These are phyloP conservation scores for Cercospora berteroae DNA, from an alignment of 2,329 filamentous ascomycete genomes.

Conservation along the genomic window DNA sequence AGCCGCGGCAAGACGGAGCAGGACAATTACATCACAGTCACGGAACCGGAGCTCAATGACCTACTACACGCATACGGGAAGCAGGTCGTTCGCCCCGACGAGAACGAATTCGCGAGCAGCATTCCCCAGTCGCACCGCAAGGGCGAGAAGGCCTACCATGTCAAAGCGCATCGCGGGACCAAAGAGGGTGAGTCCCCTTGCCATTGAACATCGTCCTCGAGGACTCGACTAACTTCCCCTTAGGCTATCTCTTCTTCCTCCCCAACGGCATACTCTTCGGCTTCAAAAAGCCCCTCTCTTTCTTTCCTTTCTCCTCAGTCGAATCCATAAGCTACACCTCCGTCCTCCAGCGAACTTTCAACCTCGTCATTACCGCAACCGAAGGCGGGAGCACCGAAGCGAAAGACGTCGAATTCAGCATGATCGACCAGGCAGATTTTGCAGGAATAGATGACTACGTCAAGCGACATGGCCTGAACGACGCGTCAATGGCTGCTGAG, in stretches of 20 bases:
- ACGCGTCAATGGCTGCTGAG: conserved; percentile 61
- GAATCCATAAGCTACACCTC: conserved; percentile 63
- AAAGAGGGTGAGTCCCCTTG: conserved; percentile 57
- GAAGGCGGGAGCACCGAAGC: conserved; percentile 17
- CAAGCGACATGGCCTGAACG: conserved; percentile 60
- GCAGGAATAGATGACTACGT: conserved; percentile 62
- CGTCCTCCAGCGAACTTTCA: conserved; percentile 64
- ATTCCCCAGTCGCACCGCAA: conserved; percentile 61
- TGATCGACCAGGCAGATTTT: conserved; percentile 65
- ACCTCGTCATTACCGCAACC: conserved; percentile 54
- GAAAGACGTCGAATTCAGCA: conserved; percentile 62
- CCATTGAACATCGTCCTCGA: not conserved
- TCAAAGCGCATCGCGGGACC: conserved; percentile 62
- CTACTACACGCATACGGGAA: conserved; percentile 49
- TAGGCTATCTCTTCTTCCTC: conserved; percentile 63
- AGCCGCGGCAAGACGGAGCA: conserved; percentile 42
- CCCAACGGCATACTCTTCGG: conserved; percentile 61
- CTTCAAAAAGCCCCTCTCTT: conserved; percentile 64
- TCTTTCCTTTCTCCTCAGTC: conserved; percentile 60
- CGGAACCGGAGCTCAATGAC: conserved; percentile 49
- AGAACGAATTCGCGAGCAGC: conserved; percentile 59
- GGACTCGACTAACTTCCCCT: not conserved
- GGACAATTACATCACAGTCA: conserved; percentile 47
- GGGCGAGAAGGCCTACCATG: conserved; percentile 61
- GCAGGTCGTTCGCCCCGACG: conserved; percentile 52